Conservation (phyloP, 129 eudicot genomes). For the Flaveria trinervia region DNA sequence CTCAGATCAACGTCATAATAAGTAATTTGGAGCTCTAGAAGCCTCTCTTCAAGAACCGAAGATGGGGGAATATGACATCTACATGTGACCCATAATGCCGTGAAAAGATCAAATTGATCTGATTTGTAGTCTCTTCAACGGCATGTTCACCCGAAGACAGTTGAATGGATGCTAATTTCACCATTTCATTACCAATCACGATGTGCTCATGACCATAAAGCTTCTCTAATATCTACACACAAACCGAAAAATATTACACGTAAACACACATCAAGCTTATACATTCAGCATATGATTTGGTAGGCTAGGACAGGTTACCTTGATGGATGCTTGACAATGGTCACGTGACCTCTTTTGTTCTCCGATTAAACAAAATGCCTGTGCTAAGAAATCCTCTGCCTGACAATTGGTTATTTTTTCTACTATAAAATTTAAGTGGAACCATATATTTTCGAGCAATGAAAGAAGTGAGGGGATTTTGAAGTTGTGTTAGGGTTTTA, state of each 20-base stretch:
- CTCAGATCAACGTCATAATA: neutral
- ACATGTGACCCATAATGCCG: slow-evolving; percentile 66
- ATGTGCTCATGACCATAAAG: slow-evolving; percentile 64
- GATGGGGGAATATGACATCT: slow-evolving; percentile 50
- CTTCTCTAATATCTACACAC: slow-evolving; percentile 65
- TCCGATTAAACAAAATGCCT: slow-evolving; percentile 58
- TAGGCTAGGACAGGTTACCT: slow-evolving; percentile 49
- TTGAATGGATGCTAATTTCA: slow-evolving; percentile 74
- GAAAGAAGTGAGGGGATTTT: neutral
- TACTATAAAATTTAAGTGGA: neutral
- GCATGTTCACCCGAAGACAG: slow-evolving; percentile 40
- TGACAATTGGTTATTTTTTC: slow-evolving; percentile 23
- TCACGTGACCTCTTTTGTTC: slow-evolving; percentile 46
- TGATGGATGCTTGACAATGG: slow-evolving; percentile 72
- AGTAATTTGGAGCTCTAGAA: neutral
- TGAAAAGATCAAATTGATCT: slow-evolving; percentile 43
- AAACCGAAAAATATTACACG: neutral
- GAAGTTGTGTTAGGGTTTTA: neutral
- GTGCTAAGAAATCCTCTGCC: slow-evolving; percentile 79
- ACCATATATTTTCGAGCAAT: neutral
- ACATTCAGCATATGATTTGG: neutral
- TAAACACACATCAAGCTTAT: neutral
- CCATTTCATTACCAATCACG: slow-evolving; percentile 71
- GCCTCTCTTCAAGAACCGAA: slow-evolving; percentile 39
- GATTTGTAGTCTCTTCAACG: slow-evolving; percentile 34